Conservation (phyloP, 1,139 yeast genomes). For the Kurtzmaniella natalensis region DNA sequence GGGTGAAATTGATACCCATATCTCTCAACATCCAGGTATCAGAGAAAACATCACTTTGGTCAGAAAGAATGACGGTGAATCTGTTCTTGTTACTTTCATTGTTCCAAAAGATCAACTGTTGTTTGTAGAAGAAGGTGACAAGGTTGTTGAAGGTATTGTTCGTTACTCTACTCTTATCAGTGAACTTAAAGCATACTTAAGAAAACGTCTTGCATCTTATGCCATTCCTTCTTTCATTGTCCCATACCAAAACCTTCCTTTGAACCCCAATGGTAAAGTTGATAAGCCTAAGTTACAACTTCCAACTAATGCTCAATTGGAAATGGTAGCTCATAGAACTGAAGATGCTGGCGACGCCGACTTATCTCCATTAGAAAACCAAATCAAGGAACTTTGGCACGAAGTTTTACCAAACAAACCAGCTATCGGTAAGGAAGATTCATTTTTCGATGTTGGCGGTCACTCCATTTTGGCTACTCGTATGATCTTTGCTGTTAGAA, state of each 20-base stretch:
- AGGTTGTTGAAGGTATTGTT: conserved; percentile 75
- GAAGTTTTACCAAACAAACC: conserved; percentile 83
- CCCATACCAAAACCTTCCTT: conserved; percentile 79
- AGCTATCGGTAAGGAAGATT: conserved; percentile 72
- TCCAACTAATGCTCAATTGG: conserved; percentile 85
- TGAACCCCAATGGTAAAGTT: conserved; percentile 97
- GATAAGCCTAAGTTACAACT: conserved; percentile 96
- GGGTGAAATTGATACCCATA: conserved; percentile 96
- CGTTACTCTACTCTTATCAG: conserved; percentile 72
- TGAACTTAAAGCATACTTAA: conserved; percentile 75
- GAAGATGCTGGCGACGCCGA: conserved; percentile 42
- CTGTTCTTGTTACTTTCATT: conserved; percentile 83
- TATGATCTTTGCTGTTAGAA: conserved; percentile 90
- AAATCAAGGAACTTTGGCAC: conserved; percentile 79
- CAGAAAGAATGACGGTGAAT: conserved; percentile 81
- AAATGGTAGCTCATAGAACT: conserved; percentile 52
- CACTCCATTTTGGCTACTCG: conserved; percentile 95
- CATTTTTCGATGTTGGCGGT: conserved; percentile 97
- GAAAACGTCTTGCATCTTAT: conserved; percentile 85
- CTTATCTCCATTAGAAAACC: conserved; percentile 60
- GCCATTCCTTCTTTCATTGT: conserved; percentile 92
- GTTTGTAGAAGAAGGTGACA: conserved; percentile 26
- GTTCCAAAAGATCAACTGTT: conserved; percentile 64
- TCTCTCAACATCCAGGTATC: conserved; percentile 86
- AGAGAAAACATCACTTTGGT: conserved; percentile 91